A percentile compares a stretch with the other conserved stretches of the same genome.
Evolutionary conservation across 768 basidiomycete species (phyloP).

Genomic region (Psilocybe subaeruginosa): DNA sequence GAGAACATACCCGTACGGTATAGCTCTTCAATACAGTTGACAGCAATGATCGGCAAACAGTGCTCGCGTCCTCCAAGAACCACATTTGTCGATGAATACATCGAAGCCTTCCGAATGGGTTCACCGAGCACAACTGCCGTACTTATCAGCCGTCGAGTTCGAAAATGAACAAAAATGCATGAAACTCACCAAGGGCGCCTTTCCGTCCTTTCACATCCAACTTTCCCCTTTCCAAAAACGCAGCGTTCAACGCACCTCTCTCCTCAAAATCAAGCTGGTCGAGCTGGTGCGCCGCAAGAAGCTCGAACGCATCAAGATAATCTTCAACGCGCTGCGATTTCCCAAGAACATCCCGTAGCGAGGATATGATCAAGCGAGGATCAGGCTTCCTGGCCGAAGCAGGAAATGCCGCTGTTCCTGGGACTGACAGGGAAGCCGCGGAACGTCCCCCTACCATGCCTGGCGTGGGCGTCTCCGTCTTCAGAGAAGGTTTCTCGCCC

Average conservation of each 20-base stretch:
- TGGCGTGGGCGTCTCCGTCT: neutral
- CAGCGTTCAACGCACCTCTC: slow-evolving; percentile 12
- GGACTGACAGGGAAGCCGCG: neutral
- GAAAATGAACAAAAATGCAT: neutral
- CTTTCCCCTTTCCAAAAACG: slow-evolving; percentile 2
- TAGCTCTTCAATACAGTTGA: slow-evolving; percentile 44
- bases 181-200: slow-evolving; percentile 14
- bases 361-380: slow-evolving; percentile 21
- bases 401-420: slow-evolving; percentile 3
- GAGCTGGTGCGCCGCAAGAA: slow-evolving; percentile 23
- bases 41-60: slow-evolving; percentile 41
- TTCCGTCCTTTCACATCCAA: slow-evolving; percentile 9
- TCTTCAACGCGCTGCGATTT: slow-evolving; percentile 1
- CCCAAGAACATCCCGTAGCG: slow-evolving; percentile 19
- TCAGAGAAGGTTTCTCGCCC: slow-evolving; percentile 2
- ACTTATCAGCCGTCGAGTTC: neutral
- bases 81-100: slow-evolving; percentile 35
- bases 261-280: slow-evolving; percentile 26
- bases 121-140: slow-evolving; percentile 38
- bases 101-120: slow-evolving; percentile 34
- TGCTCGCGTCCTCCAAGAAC: slow-evolving; percentile 39
- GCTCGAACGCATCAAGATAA: slow-evolving; percentile 21
- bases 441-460: neutral
- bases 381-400: slow-evolving; percentile 24
- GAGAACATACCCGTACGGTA: slow-evolving; percentile 36